These are phyloP conservation scores for Pythium aquatile DNA, from an alignment of 352 stramenopile species.

Conservation along the genomic window DNA sequence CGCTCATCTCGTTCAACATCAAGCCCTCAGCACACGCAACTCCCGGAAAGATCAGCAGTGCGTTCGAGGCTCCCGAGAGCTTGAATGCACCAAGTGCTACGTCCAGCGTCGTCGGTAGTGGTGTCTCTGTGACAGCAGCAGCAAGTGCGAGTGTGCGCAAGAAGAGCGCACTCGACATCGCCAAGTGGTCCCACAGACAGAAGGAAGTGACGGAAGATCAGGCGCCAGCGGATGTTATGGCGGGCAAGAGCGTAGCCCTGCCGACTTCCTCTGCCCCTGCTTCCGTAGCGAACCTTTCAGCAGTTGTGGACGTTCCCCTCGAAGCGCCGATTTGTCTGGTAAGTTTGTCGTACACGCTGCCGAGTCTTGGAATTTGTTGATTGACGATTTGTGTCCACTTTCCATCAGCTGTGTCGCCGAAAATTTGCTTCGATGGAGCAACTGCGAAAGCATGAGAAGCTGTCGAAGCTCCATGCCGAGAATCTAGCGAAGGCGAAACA, in stretches of 20 bases:
- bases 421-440: conserved; percentile 78
- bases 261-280: conserved; percentile 10
- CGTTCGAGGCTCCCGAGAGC: conserved; percentile 1
- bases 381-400: neutral
- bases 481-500: conserved; percentile 79
- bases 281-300: conserved; percentile 18
- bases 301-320: conserved; percentile 45
- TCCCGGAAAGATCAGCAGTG: conserved; percentile 11
- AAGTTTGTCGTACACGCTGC: conserved; percentile 19
- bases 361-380: neutral
- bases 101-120: neutral
- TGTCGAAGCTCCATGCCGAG: conserved; percentile 71
- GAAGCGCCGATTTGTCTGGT: conserved; percentile 83
- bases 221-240: conserved; percentile 1
- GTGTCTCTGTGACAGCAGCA: conserved; percentile 20
- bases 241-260: neutral
- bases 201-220: conserved; percentile 25
- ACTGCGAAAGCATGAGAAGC: conserved; percentile 73
- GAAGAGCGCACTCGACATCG: conserved; percentile 78
- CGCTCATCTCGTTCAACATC: conserved; percentile 62
- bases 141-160: conserved; percentile 47
- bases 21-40: conserved; percentile 23
- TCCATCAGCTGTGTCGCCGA: conserved; percentile 64
- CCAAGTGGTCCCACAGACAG: conserved; percentile 73
- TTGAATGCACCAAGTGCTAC: neutral